phyloP scores from a whole-genome alignment of 352 stramenopile species.

The Peronospora tabacina region DNA sequence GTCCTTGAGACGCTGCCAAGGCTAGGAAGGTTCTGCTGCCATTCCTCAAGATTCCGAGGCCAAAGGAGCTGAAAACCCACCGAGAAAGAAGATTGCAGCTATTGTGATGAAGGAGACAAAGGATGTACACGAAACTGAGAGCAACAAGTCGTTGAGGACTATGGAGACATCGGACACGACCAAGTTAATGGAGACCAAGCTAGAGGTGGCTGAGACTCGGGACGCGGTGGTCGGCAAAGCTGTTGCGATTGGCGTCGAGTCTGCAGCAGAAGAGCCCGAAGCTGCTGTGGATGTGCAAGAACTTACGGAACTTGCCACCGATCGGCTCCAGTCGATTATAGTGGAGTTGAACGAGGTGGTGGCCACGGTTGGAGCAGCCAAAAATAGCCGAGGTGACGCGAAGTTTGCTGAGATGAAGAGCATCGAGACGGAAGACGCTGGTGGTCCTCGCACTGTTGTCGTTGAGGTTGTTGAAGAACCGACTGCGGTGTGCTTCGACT shows the following conservation, averaged over 20 bases:
- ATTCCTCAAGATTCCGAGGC: conserved; percentile 19
- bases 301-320: not conserved
- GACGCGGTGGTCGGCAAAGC: not conserved
- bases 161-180: conserved; percentile 7
- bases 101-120: conserved; percentile 11
- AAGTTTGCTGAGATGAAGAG: not conserved
- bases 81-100: not conserved
- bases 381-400: not conserved
- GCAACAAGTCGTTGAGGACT: conserved; percentile 4
- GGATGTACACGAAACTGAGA: conserved; percentile 1
- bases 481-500: not conserved
- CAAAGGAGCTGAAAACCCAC: not conserved
- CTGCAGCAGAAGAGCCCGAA: not conserved
- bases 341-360: not conserved
- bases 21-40: conserved; percentile 21
- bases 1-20: conserved; percentile 4
- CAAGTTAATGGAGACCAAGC: conserved; percentile 10
- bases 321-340: not conserved
- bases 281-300: not conserved
- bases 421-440: not conserved
- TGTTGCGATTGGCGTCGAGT: not conserved
- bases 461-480: not conserved
- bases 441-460: no score
- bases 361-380: not conserved
- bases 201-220: conserved; percentile 1